Evolutionary conservation across 2,329 filamentous ascomycete genomes (phyloP).

Genomic region (Botryotinia convoluta): DNA sequence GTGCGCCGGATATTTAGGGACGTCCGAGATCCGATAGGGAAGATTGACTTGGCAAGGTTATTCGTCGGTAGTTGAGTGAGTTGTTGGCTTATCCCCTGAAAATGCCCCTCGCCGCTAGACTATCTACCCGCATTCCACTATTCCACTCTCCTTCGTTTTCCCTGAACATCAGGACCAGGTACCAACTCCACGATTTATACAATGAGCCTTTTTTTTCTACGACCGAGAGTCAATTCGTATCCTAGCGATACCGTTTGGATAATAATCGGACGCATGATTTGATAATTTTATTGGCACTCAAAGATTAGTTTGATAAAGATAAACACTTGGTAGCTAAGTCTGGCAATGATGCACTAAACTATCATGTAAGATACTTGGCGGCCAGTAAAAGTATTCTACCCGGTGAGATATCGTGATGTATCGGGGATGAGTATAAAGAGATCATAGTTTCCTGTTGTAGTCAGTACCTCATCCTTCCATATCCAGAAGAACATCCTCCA

Average conservation of each 20-base stretch:
- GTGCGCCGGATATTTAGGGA: slow-evolving; percentile 2
- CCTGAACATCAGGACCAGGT: neutral
- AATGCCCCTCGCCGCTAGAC: neutral
- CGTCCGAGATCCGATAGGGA: neutral
- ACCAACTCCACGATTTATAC: neutral
- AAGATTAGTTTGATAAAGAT: neutral
- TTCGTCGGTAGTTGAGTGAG: neutral
- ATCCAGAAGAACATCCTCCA: neutral
- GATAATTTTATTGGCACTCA: slow-evolving; percentile 1
- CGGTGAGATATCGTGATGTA: neutral
- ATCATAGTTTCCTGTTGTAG: neutral
- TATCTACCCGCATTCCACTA: neutral
- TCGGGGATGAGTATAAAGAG: slow-evolving; percentile 7
- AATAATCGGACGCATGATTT: neutral
- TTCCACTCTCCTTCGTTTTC: neutral
- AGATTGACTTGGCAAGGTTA: neutral
- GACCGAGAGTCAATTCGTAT: neutral
- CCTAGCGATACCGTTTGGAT: neutral
- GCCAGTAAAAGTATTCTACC: neutral
- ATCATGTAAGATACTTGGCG: slow-evolving; percentile 8
- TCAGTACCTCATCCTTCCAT: neutral
- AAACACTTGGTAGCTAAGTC: slow-evolving; percentile 1
- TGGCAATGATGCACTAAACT: neutral
- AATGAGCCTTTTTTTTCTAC: neutral
- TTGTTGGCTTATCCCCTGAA: neutral